Conservation (phyloP, 2,329 filamentous ascomycete species). For the Fusarium veterinarium region DNA sequence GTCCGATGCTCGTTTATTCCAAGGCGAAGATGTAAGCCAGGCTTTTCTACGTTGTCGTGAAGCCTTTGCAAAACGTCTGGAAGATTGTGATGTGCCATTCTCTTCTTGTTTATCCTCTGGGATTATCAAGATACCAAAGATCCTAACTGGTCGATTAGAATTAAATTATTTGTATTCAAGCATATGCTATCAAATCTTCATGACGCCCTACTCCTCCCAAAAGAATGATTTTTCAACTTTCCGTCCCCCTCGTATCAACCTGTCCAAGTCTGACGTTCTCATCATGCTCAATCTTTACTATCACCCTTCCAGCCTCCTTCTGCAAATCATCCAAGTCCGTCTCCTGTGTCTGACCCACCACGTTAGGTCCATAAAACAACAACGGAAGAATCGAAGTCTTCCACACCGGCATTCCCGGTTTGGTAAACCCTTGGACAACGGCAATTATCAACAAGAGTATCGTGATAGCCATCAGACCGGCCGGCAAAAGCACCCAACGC, state of each 20-base stretch:
- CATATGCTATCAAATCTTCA: fast-evolving
- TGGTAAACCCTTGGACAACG: neutral
- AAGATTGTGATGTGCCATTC: neutral
- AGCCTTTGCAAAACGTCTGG: too few species aligned
- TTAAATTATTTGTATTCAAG: fast-evolving
- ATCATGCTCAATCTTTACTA: neutral
- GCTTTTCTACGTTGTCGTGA: neutral
- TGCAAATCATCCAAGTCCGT: neutral
- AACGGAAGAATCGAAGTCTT: constrained; percentile 9
- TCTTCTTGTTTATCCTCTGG: fast-evolving
- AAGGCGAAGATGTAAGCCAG: too few species aligned
- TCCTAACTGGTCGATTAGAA: fast-evolving
- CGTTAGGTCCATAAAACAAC: constrained; percentile 6
- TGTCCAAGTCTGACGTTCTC: neutral
- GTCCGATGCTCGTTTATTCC: neutral
- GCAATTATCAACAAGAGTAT: neutral
- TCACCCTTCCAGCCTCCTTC: neutral
- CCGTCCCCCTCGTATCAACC: neutral
- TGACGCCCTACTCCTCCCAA: fast-evolving
- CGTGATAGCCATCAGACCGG: neutral
- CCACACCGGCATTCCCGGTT: neutral
- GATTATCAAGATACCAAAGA: fast-evolving
- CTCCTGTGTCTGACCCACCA: neutral
- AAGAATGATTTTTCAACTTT: neutral
- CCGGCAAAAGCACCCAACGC: constrained; percentile 6